Base-by-base conservation (phyloP, 2,329 filamentous ascomycete species). In the Pyrenochaeta sp. region DNA sequence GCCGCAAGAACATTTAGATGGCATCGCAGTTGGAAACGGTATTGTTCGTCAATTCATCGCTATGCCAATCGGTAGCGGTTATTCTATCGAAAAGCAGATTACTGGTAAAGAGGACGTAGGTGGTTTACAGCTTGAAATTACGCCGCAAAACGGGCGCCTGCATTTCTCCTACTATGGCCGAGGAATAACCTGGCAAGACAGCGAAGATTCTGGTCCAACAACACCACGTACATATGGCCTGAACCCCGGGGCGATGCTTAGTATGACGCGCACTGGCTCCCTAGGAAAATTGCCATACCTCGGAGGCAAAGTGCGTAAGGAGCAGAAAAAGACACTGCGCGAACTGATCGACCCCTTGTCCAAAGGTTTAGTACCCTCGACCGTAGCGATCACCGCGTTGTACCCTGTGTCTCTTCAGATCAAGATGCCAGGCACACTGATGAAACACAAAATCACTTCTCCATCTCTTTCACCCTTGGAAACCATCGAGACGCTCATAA, bases 41-140 rank as follows among this genome's bases (percentile, higher is more conserved):
- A 62, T 64, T 1, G 77, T 82, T 4, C 72, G 77, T 9, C 81
- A 83, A 53, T 83, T 83, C 52, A 77, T 82, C 2, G 79, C 80
- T 1, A 79, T 80, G 74, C 76, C 78, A 0, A 56, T 76, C 21
- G 76, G 75, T 1, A 67, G 64, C 12, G 78, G 79, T 1, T 79
- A 80, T 47, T 75, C 76, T 0, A 72, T 82, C 7, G 81, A 83
- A 60, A 70, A 72, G 2, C 81, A 83, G 57, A 57, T 81, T 4
- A 81, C 77, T 0, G 78, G 78, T 3, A 48, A 72, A 35, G 80
- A 82, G 18, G 54, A 56, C 2, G 55, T 73, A 4, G 75, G 76
- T 14, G 79, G 79, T 3, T 52, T 83, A 2, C 80, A 80, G 49
- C 67, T 83, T 33, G 79, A 82, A 50, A 70, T 83, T 17, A 78